Conservation (phyloP, 2,329 filamentous ascomycete genomes). For the Fusarium sp. region DNA sequence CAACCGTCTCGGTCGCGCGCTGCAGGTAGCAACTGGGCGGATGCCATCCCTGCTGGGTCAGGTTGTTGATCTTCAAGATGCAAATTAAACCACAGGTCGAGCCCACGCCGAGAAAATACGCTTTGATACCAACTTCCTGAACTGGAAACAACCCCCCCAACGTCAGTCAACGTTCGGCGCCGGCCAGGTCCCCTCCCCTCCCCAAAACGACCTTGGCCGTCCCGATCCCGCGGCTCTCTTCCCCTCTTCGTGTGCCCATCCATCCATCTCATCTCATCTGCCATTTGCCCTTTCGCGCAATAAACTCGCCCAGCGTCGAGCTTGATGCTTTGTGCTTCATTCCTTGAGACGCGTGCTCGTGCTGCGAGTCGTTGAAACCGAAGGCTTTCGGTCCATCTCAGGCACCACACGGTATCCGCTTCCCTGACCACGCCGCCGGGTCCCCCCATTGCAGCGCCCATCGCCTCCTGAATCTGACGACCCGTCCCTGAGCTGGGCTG, state of each 20-base stretch:
- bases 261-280: no score
- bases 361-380: slow-evolving; percentile 1
- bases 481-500: slow-evolving; percentile 16
- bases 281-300: slow-evolving; percentile 38
- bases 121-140: slow-evolving; percentile 44
- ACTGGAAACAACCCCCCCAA: slow-evolving; percentile 41
- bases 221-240: slow-evolving; percentile 37
- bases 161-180: slow-evolving; percentile 27
- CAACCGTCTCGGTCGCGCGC: no score
- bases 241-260: slow-evolving; percentile 37
- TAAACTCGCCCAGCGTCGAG: slow-evolving; percentile 23
- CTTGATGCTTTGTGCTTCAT: slow-evolving; percentile 34
- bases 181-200: slow-evolving; percentile 23
- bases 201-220: slow-evolving; percentile 37
- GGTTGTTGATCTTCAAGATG: slow-evolving; percentile 29
- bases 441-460: slow-evolving; percentile 26
- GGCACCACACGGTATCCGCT: slow-evolving; percentile 22
- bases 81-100: slow-evolving; percentile 39
- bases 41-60: neutral
- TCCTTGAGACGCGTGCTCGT: slow-evolving; percentile 21
- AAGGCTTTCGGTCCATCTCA: slow-evolving; percentile 10
- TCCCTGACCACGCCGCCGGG: slow-evolving; percentile 28
- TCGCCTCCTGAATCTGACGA: slow-evolving; percentile 35
- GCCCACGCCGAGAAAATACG: slow-evolving; percentile 36
- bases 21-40: no score